Evolutionary conservation across 1,139 yeast species (phyloP).

Genomic region (Blastobotrys petasosporus): DNA sequence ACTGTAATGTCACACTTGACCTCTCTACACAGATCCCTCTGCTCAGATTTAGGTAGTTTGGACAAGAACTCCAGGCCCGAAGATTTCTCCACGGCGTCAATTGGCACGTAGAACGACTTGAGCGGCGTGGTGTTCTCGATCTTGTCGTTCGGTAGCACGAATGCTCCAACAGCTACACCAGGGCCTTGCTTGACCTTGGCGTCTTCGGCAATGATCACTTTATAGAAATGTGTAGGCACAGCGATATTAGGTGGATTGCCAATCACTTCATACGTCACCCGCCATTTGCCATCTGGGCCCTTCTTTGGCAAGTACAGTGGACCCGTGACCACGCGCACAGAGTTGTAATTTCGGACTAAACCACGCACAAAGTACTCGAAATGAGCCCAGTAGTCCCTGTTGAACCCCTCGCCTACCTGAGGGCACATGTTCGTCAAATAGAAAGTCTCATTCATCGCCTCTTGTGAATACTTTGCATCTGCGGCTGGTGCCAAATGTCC

Average conservation of each 20-base stretch:
- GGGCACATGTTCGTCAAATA: constrained; percentile 87
- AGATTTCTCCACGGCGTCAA: constrained; percentile 81
- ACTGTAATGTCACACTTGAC: constrained; percentile 74
- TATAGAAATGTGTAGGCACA: constrained; percentile 96
- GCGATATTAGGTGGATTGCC: constrained; percentile 97
- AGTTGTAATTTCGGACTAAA: constrained; percentile 56
- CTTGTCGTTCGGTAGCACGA: constrained; percentile 79
- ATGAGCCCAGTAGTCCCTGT: constrained; percentile 97
- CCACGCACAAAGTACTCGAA: constrained; percentile 84
- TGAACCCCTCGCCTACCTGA: constrained; percentile 96
- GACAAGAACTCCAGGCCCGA: constrained; percentile 79
- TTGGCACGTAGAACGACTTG: constrained; percentile 74
- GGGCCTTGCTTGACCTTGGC: constrained; percentile 26
- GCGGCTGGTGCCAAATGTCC: constrained; percentile 99
- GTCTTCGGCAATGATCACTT: constrained; percentile 76
- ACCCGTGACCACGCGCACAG: constrained; percentile 86
- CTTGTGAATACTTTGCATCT: constrained; percentile 82
- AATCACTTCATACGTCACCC: constrained; percentile 84
- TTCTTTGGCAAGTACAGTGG: constrained; percentile 83
- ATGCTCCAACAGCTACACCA: constrained; percentile 73
- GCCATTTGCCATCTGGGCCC: constrained; percentile 69
- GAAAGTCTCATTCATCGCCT: constrained; percentile 94
- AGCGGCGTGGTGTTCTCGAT: constrained; percentile 69
- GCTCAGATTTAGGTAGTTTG: constrained; percentile 54
- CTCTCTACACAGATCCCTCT: constrained; percentile 70